Conservation (phyloP, 1,284 basidiomycete genomes). For the Ustilago cynodontis region DNA sequence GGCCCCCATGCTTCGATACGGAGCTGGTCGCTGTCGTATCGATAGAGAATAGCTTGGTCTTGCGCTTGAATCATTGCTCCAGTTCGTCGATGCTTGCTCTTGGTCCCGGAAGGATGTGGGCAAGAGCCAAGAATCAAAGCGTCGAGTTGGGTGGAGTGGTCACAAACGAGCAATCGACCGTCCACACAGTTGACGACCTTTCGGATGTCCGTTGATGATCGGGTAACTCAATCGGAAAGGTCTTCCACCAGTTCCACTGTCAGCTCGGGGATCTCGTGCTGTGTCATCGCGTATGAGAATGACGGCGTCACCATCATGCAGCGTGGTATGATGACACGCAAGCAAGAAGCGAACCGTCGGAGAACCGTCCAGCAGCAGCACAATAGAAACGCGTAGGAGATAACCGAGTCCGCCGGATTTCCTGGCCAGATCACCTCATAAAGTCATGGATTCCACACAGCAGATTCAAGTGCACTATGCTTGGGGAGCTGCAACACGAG, state of each 20-base stretch:
- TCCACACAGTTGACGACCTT: no score
- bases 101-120: neutral
- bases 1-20: constrained; percentile 34
- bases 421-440: neutral
- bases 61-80: constrained; percentile 10
- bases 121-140: neutral
- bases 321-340: neutral
- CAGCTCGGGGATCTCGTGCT: no score
- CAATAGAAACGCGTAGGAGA: neutral
- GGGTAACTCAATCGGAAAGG: no score
- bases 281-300: no score
- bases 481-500: no score
- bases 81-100: neutral
- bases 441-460: neutral
- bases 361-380: neutral
- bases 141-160: neutral
- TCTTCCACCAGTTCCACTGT: no score
- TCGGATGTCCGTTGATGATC: no score
- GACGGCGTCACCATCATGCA: neutral
- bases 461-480: no score
- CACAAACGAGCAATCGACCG: no score
- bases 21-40: constrained; percentile 22
- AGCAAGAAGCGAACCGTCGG: neutral
- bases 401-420: neutral
- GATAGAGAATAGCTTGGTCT: constrained; percentile 11